Evolutionary conservation across 345 rosid species (phyloP), one percentile per base, ranked within the genome.

Genomic region (Ailanthus altissimus): DNA sequence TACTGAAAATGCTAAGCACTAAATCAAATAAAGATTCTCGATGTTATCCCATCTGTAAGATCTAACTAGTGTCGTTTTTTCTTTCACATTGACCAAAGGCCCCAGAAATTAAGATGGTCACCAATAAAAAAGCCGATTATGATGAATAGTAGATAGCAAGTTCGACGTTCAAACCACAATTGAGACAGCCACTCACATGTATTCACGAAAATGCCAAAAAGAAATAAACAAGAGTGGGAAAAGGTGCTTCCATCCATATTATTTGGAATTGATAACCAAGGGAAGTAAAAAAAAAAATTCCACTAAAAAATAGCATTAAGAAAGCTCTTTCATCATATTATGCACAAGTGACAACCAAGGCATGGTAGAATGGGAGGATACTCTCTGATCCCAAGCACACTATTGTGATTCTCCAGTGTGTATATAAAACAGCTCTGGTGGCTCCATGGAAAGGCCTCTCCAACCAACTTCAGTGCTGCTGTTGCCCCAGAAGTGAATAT

Each of bases 331-430:
- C 1, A 4, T 5, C 2, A 11, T 38, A 56, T 21, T 40, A 54
- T 38, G 20, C 9, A 11, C 8, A 26, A 72, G 14, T 64, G 26
- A 62, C 4, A 64, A 72, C 28, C 5, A 12, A 67, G 11, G 62
- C 21, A 14, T 1, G 69, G 23, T 78, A 45, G 46, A 68, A 45
- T 45, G 25, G 63, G 14, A 90, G 90, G 91, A 92, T 95, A 95
- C 96, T 95, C 98, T 87, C 99, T 88, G 67, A 96, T 92, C 76
- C 99, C 99, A 77, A 93, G 97, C 62, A 93, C 99, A 64, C 99
- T 96, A 73, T 96, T 96, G 81, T 96, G 98, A 81, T 96, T 96
- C 84, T 93, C 99, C 92, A 86, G 88, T 10, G 98, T 87, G 79
- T 96, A 93, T 91, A 90, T 83, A 82, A 87, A 96, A 77, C 81